A percentile compares a stretch with the other conserved stretches of the same genome.
These are phyloP conservation scores for Gloeopeniophorella convolvens DNA, from an alignment of 768 basidiomycete genomes.

Conservation along the genomic window DNA sequence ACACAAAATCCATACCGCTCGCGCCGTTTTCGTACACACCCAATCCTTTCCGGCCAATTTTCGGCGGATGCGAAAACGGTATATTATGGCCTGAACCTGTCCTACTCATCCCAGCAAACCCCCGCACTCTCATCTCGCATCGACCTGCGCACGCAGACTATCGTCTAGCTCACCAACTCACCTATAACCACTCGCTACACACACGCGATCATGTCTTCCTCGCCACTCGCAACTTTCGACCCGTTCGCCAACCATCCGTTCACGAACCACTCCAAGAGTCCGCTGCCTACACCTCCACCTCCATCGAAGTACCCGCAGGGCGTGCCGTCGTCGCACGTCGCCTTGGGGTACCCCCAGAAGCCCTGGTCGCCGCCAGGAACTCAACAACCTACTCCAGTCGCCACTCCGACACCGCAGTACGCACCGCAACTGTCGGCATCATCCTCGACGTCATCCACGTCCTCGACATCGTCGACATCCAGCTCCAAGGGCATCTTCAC, in stretches of 20 bases:
- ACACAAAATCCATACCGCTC: not conserved
- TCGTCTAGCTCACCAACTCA: not conserved
- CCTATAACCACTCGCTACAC: constrained; percentile 2
- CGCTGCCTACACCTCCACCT: constrained; percentile 34
- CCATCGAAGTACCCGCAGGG: constrained; percentile 44
- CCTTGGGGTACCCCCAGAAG: constrained; percentile 7
- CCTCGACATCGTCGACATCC: constrained; percentile 9
- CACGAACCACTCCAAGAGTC: constrained; percentile 34
- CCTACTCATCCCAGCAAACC: constrained; percentile 5
- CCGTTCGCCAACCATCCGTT: constrained; percentile 56
- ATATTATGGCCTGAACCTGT: constrained; percentile 8
- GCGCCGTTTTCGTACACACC: no score
- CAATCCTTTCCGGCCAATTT: not conserved
- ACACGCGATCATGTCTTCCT: constrained; percentile 28
- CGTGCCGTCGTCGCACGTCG: constrained; percentile 30
- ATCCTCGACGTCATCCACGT: constrained; percentile 6
- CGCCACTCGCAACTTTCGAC: constrained; percentile 42
- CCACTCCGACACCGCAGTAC: constrained; percentile 9
- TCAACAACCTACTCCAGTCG: constrained; percentile 10
- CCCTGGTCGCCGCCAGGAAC: constrained; percentile 17
- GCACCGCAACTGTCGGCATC: not conserved
- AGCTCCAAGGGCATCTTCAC: constrained; percentile 36
- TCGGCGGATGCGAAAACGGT: not conserved
- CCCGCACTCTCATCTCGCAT: not conserved
- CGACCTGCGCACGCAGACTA: not conserved